Percentiles rank a stretch among this genome's conserved stretches.
Conservation (phyloP, 148 eudicot genomes). For the Talinum fruticosum region DNA sequence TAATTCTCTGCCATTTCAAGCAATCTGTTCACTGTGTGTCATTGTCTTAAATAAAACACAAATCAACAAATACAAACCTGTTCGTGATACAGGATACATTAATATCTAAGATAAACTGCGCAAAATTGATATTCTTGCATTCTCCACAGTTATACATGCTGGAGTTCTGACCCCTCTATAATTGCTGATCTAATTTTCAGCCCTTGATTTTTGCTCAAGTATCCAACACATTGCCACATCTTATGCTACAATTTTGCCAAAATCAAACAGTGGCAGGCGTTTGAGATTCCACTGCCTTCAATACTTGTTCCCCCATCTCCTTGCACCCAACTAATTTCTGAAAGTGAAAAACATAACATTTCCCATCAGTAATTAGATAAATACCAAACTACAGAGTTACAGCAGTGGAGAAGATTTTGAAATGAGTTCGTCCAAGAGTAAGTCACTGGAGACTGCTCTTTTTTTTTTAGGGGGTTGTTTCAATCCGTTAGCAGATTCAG, state of each 20-base stretch:
- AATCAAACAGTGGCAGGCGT: constrained; percentile 43
- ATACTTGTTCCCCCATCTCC: constrained; percentile 89
- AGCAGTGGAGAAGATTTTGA: neutral
- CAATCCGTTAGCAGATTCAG: too few relatives aligned
- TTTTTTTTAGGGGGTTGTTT: too few relatives aligned
- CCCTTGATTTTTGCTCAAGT: neutral
- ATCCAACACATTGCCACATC: neutral
- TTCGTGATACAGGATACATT: neutral
- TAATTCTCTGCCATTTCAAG: neutral
- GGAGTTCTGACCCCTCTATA: neutral
- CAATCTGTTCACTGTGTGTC: neutral
- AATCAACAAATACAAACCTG: neutral
- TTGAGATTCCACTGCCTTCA: constrained; percentile 67
- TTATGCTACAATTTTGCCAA: neutral
- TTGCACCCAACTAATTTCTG: constrained; percentile 97
- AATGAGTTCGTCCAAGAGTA: too few relatives aligned
- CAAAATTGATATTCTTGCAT: neutral
- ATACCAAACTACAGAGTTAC: neutral
- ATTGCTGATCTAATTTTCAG: neutral
- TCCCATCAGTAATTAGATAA: neutral
- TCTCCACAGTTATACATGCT: neutral
- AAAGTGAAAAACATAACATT: constrained; percentile 4
- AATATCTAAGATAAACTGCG: neutral
- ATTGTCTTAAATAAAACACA: neutral
- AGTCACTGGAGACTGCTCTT: too few relatives aligned